Evolutionary conservation across 2,329 filamentous ascomycete species (phyloP), one percentile per base, ranked within the genome.

Genomic region (Colletotrichum plurivorum): DNA sequence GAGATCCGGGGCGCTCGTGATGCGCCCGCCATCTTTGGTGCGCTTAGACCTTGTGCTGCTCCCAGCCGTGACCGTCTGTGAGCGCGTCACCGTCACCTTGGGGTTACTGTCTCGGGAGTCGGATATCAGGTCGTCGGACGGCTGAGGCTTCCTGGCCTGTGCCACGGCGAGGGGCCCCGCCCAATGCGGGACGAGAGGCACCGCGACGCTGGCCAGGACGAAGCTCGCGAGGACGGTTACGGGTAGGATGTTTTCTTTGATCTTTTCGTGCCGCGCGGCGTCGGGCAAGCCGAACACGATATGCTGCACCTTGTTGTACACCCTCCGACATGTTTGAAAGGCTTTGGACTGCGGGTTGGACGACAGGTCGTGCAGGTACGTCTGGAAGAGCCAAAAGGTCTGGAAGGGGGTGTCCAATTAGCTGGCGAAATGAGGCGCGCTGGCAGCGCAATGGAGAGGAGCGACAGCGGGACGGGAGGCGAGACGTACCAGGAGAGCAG

Each of bases 351-450:
- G 91, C 2, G 93, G 93, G 67, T 92, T 93, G 76, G 87, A 84
- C 63, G 92, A 88, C 71, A 96, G 89, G 78, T 96, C 94, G 84
- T 93, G 92, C 36, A 96, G 88, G 77, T 96, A 95, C 5, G 93
- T 95, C 82, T 96, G 93, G 80, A 96, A 94, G 59, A 96, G 87
- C 93, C 93, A 96, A 80, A 96, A 96, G 43, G 93, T 95, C 93
- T 96, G 76, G 59, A 71, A 51, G n/a, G 54, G 31, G 31, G 31
- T 8, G 31, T 31, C 16, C 18, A 51, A 54, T 54, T 27, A 66
- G 69, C 59, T 49, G 10, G n/a, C n/a, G 13, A 53, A 41, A 18
- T 39, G 31, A 45, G 8, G 62, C 43, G 54, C 41, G 25, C 10
- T 27, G 31, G 45, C 6, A 46, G 56, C 36, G 22, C 45, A 31